Evolutionary conservation across 106 monocot genomes (phyloP).

Genomic region (Iris macrosiphon): DNA sequence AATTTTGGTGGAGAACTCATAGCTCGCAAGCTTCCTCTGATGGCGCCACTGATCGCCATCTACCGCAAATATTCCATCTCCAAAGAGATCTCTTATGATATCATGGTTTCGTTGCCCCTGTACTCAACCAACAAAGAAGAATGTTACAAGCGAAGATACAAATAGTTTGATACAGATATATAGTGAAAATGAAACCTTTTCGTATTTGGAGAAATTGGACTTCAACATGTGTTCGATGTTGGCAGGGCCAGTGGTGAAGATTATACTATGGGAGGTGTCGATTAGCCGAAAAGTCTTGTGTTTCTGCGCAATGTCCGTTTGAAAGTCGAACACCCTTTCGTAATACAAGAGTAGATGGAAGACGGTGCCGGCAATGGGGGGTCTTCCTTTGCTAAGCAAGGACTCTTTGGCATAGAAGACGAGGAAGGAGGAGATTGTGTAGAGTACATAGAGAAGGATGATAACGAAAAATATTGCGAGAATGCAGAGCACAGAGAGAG

Average conservation of each 20-base stretch:
- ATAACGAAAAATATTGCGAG: background rate
- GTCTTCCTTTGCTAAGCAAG: background rate
- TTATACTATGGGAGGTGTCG: slow-evolving; percentile 6
- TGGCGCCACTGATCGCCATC: slow-evolving; percentile 30
- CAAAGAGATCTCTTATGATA: slow-evolving; percentile 17
- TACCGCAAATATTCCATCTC: slow-evolving; percentile 32
- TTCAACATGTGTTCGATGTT: slow-evolving; percentile 40
- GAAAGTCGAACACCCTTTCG: slow-evolving; percentile 19
- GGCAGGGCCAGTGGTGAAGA: slow-evolving; percentile 30
- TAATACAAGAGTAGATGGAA: slow-evolving; percentile 25
- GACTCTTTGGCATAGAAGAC: slow-evolving; percentile 13
- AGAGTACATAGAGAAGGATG: slow-evolving; percentile 5
- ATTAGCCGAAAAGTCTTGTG: slow-evolving; percentile 30
- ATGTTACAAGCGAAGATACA: too few relatives aligned
- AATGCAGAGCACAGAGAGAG: background rate
- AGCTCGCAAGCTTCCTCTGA: slow-evolving; percentile 33
- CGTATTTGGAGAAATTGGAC: slow-evolving; percentile 26
- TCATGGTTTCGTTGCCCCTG: slow-evolving; percentile 6
- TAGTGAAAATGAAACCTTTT: slow-evolving; percentile 2
- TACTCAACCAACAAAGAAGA: background rate
- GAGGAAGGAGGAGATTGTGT: background rate
- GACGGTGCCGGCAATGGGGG: slow-evolving; percentile 25
- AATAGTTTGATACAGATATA: background rate
- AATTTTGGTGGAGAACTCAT: slow-evolving; percentile 24
- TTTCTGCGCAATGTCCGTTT: background rate